These are phyloP conservation scores for Seiridium cupressi DNA, from an alignment of 2,329 filamentous ascomycete genomes.

Conservation along the genomic window DNA sequence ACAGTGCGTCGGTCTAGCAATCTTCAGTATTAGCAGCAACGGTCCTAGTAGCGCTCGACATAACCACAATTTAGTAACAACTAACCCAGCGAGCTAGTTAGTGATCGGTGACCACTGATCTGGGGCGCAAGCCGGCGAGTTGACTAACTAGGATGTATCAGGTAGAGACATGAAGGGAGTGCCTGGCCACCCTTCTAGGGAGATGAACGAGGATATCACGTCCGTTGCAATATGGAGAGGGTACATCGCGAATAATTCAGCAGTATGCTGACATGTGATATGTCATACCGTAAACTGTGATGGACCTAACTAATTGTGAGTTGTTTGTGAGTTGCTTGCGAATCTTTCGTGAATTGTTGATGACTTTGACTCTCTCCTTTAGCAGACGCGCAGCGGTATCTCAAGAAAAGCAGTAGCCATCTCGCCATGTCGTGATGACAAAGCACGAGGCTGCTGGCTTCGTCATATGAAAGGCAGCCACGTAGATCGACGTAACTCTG, in stretches of 20 bases:
- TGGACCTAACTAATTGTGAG: background rate
- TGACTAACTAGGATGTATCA: background rate
- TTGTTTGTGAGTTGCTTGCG: background rate
- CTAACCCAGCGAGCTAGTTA: background rate
- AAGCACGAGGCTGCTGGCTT: too few species aligned
- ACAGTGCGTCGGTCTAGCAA: too few species aligned
- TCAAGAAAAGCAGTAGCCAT: too few species aligned
- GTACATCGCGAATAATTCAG: background rate
- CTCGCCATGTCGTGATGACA: too few species aligned
- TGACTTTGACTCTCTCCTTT: too few species aligned
- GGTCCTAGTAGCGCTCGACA: background rate
- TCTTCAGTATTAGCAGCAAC: background rate
- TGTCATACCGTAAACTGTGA: background rate
- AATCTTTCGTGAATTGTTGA: background rate
- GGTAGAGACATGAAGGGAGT: background rate
- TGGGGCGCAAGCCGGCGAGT: background rate
- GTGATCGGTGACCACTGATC: background rate
- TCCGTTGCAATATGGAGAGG: background rate
- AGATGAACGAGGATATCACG: background rate
- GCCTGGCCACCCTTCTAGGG: background rate
- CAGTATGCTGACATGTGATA: background rate
- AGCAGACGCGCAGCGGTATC: too few species aligned
- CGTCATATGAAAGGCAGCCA: background rate
- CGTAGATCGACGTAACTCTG: background rate
- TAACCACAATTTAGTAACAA: background rate